These are phyloP conservation scores for Pelargonium myrrhifolium DNA, from an alignment of 441 rosid genomes.

Conservation along the genomic window DNA sequence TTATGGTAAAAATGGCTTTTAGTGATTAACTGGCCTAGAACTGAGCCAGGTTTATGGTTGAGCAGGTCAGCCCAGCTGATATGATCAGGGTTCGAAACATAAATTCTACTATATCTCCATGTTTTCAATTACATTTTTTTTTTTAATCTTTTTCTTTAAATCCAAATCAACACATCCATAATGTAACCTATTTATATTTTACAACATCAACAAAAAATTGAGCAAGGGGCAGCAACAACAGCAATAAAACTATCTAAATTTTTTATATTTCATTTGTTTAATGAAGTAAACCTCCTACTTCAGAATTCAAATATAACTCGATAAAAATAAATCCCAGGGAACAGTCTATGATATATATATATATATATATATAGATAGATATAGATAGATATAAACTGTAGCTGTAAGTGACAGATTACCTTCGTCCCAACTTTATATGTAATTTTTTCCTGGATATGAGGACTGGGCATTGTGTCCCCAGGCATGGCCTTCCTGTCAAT, in stretches of 20 bases:
- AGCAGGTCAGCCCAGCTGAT: neutral
- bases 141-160: neutral
- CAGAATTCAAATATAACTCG: neutral
- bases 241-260: too few species aligned
- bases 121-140: neutral
- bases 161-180: neutral
- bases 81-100: neutral
- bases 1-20: too few species aligned
- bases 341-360: neutral
- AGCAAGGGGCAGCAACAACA: neutral
- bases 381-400: too few species aligned
- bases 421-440: constrained; percentile 71
- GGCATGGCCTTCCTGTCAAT: constrained; percentile 67
- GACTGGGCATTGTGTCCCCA: constrained; percentile 39
- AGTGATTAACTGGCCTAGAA: neutral
- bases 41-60: neutral
- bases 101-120: neutral
- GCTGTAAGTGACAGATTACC: constrained; percentile 30
- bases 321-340: neutral
- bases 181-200: neutral
- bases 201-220: neutral
- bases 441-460: constrained; percentile 51
- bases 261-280: too few species aligned
- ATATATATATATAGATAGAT: too few species aligned
- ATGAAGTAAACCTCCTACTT: too few species aligned